Percentiles rank a stretch among this genome's conserved stretches.
Conservation (phyloP, 345 rosid species). For the Zanthoxylum bungeanum region DNA sequence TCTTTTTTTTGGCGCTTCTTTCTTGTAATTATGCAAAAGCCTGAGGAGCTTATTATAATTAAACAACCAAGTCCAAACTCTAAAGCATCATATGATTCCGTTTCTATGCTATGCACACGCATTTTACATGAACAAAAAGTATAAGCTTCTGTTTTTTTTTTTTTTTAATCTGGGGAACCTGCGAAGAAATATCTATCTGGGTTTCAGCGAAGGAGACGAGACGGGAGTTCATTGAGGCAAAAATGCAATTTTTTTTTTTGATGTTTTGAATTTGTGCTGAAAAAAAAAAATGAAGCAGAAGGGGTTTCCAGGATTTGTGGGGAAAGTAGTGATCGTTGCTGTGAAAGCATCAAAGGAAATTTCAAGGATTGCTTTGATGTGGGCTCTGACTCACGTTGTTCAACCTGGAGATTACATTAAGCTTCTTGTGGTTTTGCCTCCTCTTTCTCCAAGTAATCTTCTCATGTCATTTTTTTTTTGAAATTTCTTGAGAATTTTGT, state of each 20-base stretch:
- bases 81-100: not conserved
- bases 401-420: conserved; percentile 85
- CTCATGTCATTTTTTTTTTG: not conserved
- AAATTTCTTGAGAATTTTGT: no score
- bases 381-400: conserved; percentile 95
- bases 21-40: conserved; percentile 6
- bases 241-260: not conserved
- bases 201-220: not conserved
- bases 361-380: conserved; percentile 68
- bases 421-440: conserved; percentile 80
- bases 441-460: conserved; percentile 53
- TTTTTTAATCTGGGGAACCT: not conserved
- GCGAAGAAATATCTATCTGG: not conserved
- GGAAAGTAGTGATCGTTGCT: conserved; percentile 79
- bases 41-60: not conserved
- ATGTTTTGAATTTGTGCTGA: conserved; percentile 22
- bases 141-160: conserved; percentile 17
- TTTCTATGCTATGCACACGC: not conserved
- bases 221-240: not conserved
- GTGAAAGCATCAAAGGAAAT: conserved; percentile 88
- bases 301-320: conserved; percentile 43
- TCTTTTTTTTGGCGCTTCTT: conserved; percentile 3
- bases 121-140: no score
- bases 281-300: conserved; percentile 44
- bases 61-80: not conserved